A percentile compares a stretch with the other conserved stretches of the same genome.
These are phyloP conservation scores for Cyberlindnera euphorbiae DNA, from an alignment of 805 yeast genomes.

Conservation along the genomic window DNA sequence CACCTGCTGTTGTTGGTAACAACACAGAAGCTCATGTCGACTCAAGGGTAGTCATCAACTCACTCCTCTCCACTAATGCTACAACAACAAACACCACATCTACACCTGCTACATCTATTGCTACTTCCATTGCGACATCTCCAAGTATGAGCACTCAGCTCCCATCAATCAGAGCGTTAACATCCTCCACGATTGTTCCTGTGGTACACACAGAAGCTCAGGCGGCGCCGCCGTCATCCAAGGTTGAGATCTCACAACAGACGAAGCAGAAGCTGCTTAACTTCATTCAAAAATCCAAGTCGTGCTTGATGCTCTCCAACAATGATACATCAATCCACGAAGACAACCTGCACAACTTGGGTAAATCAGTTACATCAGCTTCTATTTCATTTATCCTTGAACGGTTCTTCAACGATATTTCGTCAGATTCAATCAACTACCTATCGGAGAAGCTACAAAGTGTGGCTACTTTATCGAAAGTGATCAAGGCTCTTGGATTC, in stretches of 20 bases:
- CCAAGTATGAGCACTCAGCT: slow-evolving; percentile 12
- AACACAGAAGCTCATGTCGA: no score
- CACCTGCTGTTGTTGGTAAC: no score
- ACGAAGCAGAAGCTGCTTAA: slow-evolving; percentile 35
- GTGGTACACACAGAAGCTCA: neutral
- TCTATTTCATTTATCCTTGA: slow-evolving; percentile 61
- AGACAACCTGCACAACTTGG: slow-evolving; percentile 52
- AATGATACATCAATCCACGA: slow-evolving; percentile 23
- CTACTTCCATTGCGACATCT: slow-evolving; percentile 9
- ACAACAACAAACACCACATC: slow-evolving; percentile 7
- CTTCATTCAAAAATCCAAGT: slow-evolving; percentile 55
- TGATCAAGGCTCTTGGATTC: slow-evolving; percentile 38
- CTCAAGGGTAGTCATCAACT: slow-evolving; percentile 7
- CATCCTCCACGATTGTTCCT: neutral
- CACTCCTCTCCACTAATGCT: slow-evolving; percentile 9
- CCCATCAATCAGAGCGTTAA: slow-evolving; percentile 13
- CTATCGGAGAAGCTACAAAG: slow-evolving; percentile 41
- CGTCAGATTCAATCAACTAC: slow-evolving; percentile 51
- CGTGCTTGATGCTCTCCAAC: slow-evolving; percentile 47
- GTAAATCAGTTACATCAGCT: slow-evolving; percentile 49
- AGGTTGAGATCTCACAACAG: slow-evolving; percentile 20
- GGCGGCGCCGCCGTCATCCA: neutral
- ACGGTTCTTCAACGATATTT: slow-evolving; percentile 50
- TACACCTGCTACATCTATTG: no score
- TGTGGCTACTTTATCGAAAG: slow-evolving; percentile 30